phyloP scores from a whole-genome alignment of 2,329 filamentous ascomycete species.

The Didymosphaeria variabile region DNA sequence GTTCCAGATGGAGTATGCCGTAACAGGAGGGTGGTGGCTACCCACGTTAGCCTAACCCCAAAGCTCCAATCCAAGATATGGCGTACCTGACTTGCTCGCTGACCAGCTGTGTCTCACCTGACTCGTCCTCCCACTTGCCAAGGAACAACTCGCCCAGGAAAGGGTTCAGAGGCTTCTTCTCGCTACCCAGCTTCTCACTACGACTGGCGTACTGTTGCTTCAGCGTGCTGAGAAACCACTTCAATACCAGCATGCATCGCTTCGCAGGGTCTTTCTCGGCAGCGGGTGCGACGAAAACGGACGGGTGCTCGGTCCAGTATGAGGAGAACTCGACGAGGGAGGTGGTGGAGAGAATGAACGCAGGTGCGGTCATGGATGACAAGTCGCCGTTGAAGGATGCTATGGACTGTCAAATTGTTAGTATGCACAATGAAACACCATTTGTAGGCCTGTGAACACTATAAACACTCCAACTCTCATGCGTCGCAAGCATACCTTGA shows the following conservation, averaged over 20 bases:
- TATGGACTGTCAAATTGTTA: conserved; percentile 53
- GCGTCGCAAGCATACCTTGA: conserved; percentile 51
- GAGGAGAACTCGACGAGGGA: conserved; percentile 67
- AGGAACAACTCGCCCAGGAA: conserved; percentile 96
- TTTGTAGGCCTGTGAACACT: background rate
- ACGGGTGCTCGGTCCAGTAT: conserved; percentile 65
- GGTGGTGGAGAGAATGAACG: conserved; percentile 64
- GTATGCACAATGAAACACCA: conserved; percentile 1
- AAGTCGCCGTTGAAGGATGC: conserved; percentile 66
- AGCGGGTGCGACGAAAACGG: conserved; percentile 81
- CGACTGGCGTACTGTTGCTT: conserved; percentile 82
- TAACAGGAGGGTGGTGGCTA: conserved; percentile 90
- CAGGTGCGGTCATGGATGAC: conserved; percentile 64
- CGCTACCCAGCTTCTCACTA: conserved; percentile 84
- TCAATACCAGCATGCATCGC: conserved; percentile 85
- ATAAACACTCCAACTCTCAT: background rate
- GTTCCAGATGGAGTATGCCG: conserved; percentile 93
- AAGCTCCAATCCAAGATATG: background rate
- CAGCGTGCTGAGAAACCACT: conserved; percentile 93
- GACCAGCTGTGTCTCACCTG: conserved; percentile 83
- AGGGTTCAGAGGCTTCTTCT: conserved; percentile 98
- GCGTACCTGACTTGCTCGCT: conserved; percentile 88
- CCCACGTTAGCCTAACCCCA: conserved; percentile 10
- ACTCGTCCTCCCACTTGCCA: conserved; percentile 85
- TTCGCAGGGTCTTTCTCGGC: conserved; percentile 81